Percentiles rank a stretch among this genome's conserved stretches.
phyloP scores from a whole-genome alignment of 225 moss, liverwort and hornwort species.

The Thuidium tamariscinum region DNA sequence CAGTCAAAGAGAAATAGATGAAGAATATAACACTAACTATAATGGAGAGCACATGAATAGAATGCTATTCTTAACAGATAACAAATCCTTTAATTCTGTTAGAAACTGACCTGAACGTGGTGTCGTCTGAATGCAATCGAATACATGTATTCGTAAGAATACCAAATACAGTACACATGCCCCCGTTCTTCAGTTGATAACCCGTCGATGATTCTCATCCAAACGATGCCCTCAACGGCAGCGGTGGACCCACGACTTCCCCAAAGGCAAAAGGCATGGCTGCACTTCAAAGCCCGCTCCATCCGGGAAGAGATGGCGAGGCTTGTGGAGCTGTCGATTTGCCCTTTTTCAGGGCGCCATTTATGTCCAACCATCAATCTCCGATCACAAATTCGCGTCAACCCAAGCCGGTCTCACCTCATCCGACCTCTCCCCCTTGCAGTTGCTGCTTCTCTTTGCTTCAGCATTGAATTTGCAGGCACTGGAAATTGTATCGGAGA shows the following conservation, averaged over 20 bases:
- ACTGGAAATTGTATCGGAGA: neutral
- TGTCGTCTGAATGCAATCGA: too few species aligned
- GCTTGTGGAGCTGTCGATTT: neutral
- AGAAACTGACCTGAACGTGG: too few species aligned
- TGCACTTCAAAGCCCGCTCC: neutral
- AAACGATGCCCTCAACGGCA: neutral
- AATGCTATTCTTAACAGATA: too few species aligned
- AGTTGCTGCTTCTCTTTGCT: neutral
- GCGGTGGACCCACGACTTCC: neutral
- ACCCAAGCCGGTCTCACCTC: neutral
- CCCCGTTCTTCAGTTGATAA: neutral
- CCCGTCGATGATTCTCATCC: neutral
- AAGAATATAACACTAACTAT: too few species aligned
- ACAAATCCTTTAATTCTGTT: too few species aligned
- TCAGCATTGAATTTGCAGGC: neutral
- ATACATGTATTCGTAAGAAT: neutral
- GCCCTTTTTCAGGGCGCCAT: constrained; percentile 13
- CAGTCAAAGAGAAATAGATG: too few species aligned
- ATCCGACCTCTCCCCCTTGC: neutral
- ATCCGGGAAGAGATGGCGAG: neutral
- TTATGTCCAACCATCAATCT: constrained; percentile 17
- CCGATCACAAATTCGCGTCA: constrained; percentile 4
- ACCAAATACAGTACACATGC: too few species aligned
- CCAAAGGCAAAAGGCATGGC: neutral
- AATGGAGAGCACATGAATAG: too few species aligned